Conservation (phyloP, 495 filamentous ascomycete genomes). For the Talaromyces borbonicus region DNA sequence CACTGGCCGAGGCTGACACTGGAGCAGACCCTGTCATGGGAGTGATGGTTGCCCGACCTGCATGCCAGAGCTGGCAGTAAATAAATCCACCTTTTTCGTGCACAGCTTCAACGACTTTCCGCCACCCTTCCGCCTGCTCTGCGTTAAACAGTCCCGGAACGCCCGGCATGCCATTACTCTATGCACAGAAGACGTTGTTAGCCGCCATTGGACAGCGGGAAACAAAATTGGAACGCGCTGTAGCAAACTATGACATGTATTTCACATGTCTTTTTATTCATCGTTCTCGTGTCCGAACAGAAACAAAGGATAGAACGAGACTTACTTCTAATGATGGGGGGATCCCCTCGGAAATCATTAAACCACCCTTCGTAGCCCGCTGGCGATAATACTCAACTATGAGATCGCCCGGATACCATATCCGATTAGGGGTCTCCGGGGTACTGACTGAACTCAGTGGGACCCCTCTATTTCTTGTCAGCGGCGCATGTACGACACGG, state of each 20-base stretch:
- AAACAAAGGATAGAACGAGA: no score
- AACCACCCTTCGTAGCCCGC: constrained; percentile 39
- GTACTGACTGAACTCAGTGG: constrained; percentile 29
- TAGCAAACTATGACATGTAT: no score
- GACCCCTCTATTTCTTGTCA: constrained; percentile 44
- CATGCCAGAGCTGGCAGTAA: constrained; percentile 57
- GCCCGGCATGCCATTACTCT: constrained; percentile 37
- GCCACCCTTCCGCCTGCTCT: constrained; percentile 54
- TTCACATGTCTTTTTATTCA: no score
- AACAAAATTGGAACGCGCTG: no score
- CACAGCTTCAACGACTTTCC: constrained; percentile 51
- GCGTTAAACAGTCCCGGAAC: constrained; percentile 54
- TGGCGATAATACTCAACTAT: constrained; percentile 47
- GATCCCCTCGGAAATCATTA: constrained; percentile 48
- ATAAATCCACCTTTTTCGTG: constrained; percentile 56
- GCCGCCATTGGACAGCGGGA: background rate
- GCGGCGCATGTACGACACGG: constrained; percentile 44
- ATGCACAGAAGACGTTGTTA: background rate
- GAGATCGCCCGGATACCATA: constrained; percentile 36
- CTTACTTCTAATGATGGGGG: constrained; percentile 38
- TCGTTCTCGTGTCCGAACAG: no score
- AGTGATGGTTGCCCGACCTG: constrained; percentile 45
- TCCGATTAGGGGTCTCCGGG: constrained; percentile 30
- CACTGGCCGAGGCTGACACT: constrained; percentile 28
- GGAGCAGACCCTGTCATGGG: constrained; percentile 31